A percentile compares a stretch with the other conserved stretches of the same genome.
Conservation (phyloP, 352 stramenopile genomes). For the Globisporangium polare region DNA sequence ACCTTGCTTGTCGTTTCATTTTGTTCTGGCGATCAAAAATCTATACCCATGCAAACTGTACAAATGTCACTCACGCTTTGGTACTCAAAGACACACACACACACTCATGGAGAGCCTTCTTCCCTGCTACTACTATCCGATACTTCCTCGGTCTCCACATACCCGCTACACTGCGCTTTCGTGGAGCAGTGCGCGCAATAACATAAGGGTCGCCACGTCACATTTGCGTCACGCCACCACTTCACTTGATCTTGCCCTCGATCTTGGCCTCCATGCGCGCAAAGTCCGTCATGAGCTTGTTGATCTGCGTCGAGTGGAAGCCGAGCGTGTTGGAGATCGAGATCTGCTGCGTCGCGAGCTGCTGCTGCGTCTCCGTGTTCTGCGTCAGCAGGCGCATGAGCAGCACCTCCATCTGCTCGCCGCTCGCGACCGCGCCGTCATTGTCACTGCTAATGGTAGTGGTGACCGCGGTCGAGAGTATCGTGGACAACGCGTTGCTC, state of each 20-base stretch:
- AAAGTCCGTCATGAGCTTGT: conserved; percentile 67
- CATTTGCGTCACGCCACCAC: background rate
- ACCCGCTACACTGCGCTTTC: background rate
- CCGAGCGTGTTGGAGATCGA: conserved; percentile 58
- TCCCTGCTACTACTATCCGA: background rate
- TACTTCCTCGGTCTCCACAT: background rate
- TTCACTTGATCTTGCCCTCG: conserved; percentile 37
- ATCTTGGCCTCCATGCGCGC: conserved; percentile 79
- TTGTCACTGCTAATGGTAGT: conserved; percentile 5
- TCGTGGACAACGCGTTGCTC: conserved; percentile 13
- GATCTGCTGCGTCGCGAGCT: conserved; percentile 73
- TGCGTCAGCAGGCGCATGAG: conserved; percentile 80
- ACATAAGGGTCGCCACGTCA: conserved; percentile 1
- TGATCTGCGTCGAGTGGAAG: conserved; percentile 71
- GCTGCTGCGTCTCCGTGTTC: conserved; percentile 81
- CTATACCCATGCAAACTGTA: conserved; percentile 5
- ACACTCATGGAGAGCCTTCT: background rate
- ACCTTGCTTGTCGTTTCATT: background rate
- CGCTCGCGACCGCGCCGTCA: background rate
- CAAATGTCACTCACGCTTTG: background rate
- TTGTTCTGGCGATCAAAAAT: conserved; percentile 1
- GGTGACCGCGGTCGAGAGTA: conserved; percentile 8
- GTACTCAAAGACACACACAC: background rate
- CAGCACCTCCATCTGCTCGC: conserved; percentile 62
- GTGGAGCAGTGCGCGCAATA: conserved; percentile 10